These are phyloP conservation scores for Adansonia rubrostipa DNA, from an alignment of 441 rosid species.

Conservation along the genomic window DNA sequence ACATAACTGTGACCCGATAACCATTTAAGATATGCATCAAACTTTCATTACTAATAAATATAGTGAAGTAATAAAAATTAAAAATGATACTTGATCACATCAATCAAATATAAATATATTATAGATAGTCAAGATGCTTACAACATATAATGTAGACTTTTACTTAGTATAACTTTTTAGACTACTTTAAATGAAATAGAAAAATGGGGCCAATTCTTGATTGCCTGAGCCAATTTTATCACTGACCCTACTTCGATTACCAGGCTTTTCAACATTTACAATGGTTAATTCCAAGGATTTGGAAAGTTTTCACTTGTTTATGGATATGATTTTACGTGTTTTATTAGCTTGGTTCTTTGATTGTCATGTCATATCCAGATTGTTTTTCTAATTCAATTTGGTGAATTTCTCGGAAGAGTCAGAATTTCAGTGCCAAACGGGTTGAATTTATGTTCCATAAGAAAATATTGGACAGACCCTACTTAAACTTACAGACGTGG, in stretches of 20 bases:
- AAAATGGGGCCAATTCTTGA: not conserved
- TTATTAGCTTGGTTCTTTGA: not conserved
- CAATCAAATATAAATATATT: not conserved
- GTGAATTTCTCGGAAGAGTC: not conserved
- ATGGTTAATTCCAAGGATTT: not conserved
- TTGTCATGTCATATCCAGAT: not conserved
- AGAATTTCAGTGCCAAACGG: not conserved
- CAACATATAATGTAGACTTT: constrained; percentile 11
- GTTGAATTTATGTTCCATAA: not conserved
- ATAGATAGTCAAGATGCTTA: constrained; percentile 15
- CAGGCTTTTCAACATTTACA: not conserved
- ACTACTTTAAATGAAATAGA: not conserved
- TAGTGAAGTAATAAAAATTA: not conserved
- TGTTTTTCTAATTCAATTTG: not conserved
- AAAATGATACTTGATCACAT: not conserved
- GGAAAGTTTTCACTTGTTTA: not conserved
- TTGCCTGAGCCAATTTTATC: not conserved
- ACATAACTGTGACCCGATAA: not conserved
- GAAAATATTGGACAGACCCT: not conserved
- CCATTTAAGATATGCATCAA: not conserved
- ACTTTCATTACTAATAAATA: not conserved
- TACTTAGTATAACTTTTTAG: not conserved
- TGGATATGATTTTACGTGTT: not conserved
- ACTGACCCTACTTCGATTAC: not conserved
- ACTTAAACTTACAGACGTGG: not conserved